Percentiles rank a stretch among this genome's conserved stretches.
Conservation (phyloP, 225 moss, liverwort and hornwort genomes). For the Antitrichia curtipendula region DNA sequence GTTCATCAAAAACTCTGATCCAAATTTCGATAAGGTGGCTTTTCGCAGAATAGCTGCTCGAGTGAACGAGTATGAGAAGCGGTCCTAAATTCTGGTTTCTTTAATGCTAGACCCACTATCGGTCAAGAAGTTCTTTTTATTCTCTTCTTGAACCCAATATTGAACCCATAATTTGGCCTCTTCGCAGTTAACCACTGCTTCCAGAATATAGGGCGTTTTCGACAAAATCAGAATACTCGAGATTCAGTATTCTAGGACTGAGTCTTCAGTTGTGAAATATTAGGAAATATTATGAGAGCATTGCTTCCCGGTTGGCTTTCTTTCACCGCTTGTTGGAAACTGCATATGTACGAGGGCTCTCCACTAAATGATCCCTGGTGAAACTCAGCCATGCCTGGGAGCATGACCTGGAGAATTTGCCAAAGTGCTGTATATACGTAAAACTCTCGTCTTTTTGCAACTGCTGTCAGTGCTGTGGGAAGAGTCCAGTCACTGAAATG, state of each 20-base stretch:
- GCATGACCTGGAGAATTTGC: neutral
- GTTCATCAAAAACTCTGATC: conserved; percentile 64
- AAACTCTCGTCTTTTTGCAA: neutral
- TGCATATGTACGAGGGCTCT: neutral
- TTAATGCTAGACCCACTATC: neutral
- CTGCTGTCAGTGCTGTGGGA: neutral
- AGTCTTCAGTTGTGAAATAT: conserved; percentile 11
- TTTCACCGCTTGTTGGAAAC: neutral
- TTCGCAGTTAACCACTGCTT: neutral
- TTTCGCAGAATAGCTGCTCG: conserved; percentile 42
- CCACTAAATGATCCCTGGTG: neutral
- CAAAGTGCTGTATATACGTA: neutral
- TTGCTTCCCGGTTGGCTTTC: neutral
- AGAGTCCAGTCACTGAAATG: neutral
- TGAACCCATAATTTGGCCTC: neutral
- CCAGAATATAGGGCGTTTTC: neutral
- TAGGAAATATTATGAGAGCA: neutral
- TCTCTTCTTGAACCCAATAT: conserved; percentile 3
- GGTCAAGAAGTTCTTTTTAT: conserved; percentile 13
- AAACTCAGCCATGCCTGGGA: neutral
- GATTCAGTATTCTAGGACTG: neutral
- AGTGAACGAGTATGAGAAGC: conserved; percentile 13
- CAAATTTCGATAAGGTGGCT: conserved; percentile 39
- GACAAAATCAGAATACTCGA: neutral
- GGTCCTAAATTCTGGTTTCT: neutral